Evolutionary conservation across 345 rosid genomes (phyloP), one percentile per base, ranked within the genome.

Genomic region (Acer negundo): DNA sequence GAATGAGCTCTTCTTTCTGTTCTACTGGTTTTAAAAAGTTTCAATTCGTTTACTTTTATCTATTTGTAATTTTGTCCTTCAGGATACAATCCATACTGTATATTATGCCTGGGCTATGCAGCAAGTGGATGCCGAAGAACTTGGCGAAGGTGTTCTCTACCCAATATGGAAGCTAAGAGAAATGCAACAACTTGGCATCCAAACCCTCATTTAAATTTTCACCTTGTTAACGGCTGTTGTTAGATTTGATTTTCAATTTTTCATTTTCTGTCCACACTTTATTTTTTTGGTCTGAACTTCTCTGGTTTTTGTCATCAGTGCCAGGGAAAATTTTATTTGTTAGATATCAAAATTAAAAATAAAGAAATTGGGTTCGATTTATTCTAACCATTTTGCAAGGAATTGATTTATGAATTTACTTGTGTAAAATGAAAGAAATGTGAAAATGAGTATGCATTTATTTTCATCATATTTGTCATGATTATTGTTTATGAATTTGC

Each of bases 41-140:
- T 12, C 11, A 17, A 11, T 46, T 10, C 0, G 49, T 46, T 61
- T 38, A 1, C 17, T 61, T 47, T 59, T 69, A 26, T 16, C 11
- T 22, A 35, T 75, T 13, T 51, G 19, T n/a, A 61, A 15, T 62
- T 59, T 4, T 26, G n/a, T 61, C 4, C 23, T 23, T 23, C 68
- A 94, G 98, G 98, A 96, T 67, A 96, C 98, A 2, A 94, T 97
- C 82, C 97, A 89, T 46, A 90, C 92, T 0, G 91, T 97, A 66
- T 85, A 82, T 75, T 90, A 97, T 82, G 86, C 86, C 0, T 94
- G 99, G 98, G 99, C 99, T 3, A 97, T 94, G 98, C 91, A 91
- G 80, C 98, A 91, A 87, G 90, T 94, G 77, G 94, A 92, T 22
- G 84, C 90, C 10, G 89, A 89, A 85, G 99, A 95, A 81, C 86